Evolutionary conservation across 768 basidiomycete species (phyloP).

Genomic region (Hydnum rufescens): DNA sequence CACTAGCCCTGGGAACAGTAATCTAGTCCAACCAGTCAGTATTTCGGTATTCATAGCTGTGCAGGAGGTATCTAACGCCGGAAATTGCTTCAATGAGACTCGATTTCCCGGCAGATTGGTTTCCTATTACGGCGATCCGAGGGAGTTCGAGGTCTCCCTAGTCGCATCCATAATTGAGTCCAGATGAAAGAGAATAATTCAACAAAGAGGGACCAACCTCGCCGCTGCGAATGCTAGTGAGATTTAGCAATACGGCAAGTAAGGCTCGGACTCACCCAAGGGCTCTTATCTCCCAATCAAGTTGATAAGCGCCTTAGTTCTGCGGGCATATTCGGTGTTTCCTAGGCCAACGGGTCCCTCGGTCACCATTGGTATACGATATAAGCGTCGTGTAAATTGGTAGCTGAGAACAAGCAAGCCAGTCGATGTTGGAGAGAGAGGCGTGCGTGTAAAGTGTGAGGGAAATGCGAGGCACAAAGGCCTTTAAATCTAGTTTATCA

Average conservation of each 20-base stretch:
- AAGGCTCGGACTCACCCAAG: constrained; percentile 4
- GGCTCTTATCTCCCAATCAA: constrained; percentile 9
- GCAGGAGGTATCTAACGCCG: constrained; percentile 18
- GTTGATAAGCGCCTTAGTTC: constrained; percentile 8
- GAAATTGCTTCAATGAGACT: constrained; percentile 30
- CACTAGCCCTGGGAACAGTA: constrained; percentile 29
- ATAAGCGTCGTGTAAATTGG: too few relatives aligned
- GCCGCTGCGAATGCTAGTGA: too few relatives aligned
- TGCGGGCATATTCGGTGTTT: constrained; percentile 6
- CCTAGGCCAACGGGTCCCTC: constrained; percentile 9
- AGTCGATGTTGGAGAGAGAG: too few relatives aligned
- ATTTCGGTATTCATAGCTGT: background rate
- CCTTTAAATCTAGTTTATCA: too few relatives aligned
- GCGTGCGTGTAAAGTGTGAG: too few relatives aligned
- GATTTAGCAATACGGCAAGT: too few relatives aligned
- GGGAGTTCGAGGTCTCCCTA: constrained; percentile 31
- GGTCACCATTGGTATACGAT: too few relatives aligned
- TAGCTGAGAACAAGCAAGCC: too few relatives aligned
- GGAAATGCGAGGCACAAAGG: too few relatives aligned
- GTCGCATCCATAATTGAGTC: too few relatives aligned
- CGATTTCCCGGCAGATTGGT: constrained; percentile 28
- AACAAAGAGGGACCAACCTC: too few relatives aligned
- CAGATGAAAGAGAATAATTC: too few relatives aligned
- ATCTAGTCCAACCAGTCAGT: constrained; percentile 17
- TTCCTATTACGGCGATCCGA: constrained; percentile 31